These are phyloP conservation scores for Flaveria robusta DNA, from an alignment of 129 eudicot species.

Conservation along the genomic window DNA sequence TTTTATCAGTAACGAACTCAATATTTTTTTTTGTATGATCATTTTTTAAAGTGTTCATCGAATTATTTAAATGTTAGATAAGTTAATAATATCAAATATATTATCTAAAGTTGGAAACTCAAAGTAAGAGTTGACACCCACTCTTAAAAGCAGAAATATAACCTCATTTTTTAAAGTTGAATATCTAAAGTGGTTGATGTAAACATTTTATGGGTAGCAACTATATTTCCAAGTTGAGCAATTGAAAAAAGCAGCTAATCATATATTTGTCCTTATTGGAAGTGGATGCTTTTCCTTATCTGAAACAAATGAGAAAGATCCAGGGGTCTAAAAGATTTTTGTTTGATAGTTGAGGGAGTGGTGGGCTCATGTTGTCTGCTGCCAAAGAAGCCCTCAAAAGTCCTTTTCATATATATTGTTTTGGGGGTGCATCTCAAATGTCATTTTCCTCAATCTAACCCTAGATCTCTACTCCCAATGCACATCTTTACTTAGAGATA, in stretches of 20 bases:
- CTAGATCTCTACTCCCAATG: constrained; percentile 28
- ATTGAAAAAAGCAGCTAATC: constrained; percentile 27
- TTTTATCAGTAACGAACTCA: no score
- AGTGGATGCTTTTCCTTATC: constrained; percentile 29
- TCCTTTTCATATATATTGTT: constrained; percentile 23
- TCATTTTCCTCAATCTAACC: constrained; percentile 27
- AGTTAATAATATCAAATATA: no score
- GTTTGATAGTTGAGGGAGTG: constrained; percentile 35
- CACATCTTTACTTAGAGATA: background rate
- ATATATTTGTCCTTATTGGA: constrained; percentile 31
- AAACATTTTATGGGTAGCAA: constrained; percentile 5
- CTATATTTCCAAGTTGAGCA: constrained; percentile 20
- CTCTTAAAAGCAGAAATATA: background rate
- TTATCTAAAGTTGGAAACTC: no score
- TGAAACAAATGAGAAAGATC: constrained; percentile 16
- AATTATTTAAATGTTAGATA: no score
- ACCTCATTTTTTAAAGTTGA: background rate
- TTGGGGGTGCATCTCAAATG: constrained; percentile 16
- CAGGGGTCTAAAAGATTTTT: constrained; percentile 24
- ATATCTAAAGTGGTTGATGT: constrained; percentile 13
- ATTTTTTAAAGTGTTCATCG: no score
- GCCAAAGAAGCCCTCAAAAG: constrained; percentile 23
- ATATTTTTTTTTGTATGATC: no score
- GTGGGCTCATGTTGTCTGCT: constrained; percentile 34
- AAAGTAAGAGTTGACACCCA: background rate